Conservation (phyloP, 352 stramenopile species). For the Globisporangium solare region DNA sequence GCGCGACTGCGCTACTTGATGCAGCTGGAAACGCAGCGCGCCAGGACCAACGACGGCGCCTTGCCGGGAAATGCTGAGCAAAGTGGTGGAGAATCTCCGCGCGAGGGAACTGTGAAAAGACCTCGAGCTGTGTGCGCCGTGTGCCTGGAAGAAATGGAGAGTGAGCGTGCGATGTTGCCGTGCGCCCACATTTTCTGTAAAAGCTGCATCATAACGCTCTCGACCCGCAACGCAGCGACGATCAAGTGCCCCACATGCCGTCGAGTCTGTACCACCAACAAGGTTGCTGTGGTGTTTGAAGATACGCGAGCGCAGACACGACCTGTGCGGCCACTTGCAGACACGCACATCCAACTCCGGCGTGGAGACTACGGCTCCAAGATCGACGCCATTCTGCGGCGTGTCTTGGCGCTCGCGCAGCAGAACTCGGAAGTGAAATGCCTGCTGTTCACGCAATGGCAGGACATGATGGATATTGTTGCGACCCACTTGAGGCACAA, state of each 20-base stretch:
- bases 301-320: not conserved
- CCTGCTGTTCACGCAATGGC: conserved; percentile 91
- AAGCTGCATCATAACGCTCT: conserved; percentile 36
- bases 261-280: conserved; percentile 19
- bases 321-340: conserved; percentile 6
- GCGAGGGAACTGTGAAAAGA: not conserved
- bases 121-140: conserved; percentile 51
- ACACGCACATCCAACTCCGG: conserved; percentile 7
- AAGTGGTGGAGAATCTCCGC: not conserved
- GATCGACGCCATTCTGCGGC: conserved; percentile 53
- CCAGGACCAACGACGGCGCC: conserved; percentile 1
- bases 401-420: conserved; percentile 40
- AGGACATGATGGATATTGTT: conserved; percentile 72
- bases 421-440: conserved; percentile 71
- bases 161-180: conserved; percentile 62
- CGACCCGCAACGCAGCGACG: conserved; percentile 16
- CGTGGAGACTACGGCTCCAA: conserved; percentile 63
- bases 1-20: conserved; percentile 59
- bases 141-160: conserved; percentile 68
- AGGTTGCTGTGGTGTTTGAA: conserved; percentile 22
- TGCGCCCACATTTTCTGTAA: conserved; percentile 87
- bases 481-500: conserved; percentile 25
- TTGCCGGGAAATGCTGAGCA: not conserved
- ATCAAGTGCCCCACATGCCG: conserved; percentile 64
- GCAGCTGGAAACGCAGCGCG: conserved; percentile 33